Conservation (phyloP, 805 yeast species). For the Kodamaea laetipori region DNA sequence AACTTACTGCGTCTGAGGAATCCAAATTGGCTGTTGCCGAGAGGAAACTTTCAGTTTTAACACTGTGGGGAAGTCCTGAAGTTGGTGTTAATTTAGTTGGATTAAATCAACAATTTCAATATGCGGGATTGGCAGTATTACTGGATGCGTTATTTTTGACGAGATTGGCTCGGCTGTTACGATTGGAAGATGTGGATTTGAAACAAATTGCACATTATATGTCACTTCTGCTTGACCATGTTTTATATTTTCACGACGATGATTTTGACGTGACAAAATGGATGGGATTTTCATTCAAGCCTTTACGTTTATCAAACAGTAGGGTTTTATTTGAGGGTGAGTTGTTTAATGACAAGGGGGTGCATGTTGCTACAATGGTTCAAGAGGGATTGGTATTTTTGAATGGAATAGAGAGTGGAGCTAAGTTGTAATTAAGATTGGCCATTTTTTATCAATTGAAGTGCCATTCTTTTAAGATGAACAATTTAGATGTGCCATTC, state of each 20-base stretch:
- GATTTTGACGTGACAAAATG: constrained; percentile 53
- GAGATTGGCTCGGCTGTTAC: constrained; percentile 52
- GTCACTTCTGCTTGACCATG: constrained; percentile 66
- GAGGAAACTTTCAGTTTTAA: constrained; percentile 28
- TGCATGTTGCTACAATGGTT: constrained; percentile 57
- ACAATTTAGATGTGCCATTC: too few relatives aligned
- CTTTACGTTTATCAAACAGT: constrained; percentile 51
- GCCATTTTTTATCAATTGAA: too few relatives aligned
- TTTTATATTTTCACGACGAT: constrained; percentile 62
- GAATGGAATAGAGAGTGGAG: constrained; percentile 23
- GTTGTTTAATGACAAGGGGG: constrained; percentile 50
- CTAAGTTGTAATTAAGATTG: constrained; percentile 5
- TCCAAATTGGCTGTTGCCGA: constrained; percentile 22
- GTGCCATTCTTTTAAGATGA: too few relatives aligned
- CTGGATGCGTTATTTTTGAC: constrained; percentile 60
- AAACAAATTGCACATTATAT: constrained; percentile 34
- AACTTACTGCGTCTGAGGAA: constrained; percentile 27
- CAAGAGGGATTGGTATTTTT: constrained; percentile 63
- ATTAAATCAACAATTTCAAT: constrained; percentile 32
- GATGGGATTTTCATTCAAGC: constrained; percentile 51
- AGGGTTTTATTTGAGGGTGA: constrained; percentile 61
- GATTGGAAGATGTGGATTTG: constrained; percentile 34
- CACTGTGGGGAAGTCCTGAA: constrained; percentile 28
- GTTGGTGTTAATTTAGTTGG: constrained; percentile 11
- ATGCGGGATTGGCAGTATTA: constrained; percentile 59